phyloP scores from a whole-genome alignment of 495 filamentous ascomycete species.

The Saxophila tyrrhenica region DNA sequence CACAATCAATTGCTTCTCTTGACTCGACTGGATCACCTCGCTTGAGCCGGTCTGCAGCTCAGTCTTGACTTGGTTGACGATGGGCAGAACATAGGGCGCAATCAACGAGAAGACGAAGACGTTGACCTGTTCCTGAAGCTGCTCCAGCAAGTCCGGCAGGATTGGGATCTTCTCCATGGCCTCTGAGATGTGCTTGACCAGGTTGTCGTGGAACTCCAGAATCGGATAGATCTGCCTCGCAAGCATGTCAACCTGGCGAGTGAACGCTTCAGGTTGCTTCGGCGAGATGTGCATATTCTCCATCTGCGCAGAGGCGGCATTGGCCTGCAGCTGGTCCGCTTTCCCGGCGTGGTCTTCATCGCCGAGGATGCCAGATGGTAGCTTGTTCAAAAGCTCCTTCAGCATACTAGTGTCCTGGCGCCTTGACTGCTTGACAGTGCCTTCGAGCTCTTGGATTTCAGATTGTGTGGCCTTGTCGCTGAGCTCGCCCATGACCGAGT shows the following conservation, averaged over 20 bases:
- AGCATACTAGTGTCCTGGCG: slow-evolving; percentile 51
- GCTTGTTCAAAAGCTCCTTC: slow-evolving; percentile 61
- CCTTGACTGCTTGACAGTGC: slow-evolving; percentile 51
- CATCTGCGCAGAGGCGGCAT: slow-evolving; percentile 48
- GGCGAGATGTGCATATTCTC: slow-evolving; percentile 54
- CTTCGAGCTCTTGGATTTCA: slow-evolving; percentile 72
- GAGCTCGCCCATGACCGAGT: slow-evolving; percentile 80
- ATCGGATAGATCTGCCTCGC: slow-evolving; percentile 70
- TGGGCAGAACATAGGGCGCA: slow-evolving; percentile 73
- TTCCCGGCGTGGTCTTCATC: slow-evolving; percentile 56
- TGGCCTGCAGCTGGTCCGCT: slow-evolving; percentile 43
- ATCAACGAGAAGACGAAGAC: slow-evolving; percentile 78
- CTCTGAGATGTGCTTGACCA: slow-evolving; percentile 65
- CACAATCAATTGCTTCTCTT: slow-evolving; percentile 69
- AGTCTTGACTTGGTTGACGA: slow-evolving; percentile 72
- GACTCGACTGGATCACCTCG: slow-evolving; percentile 71
- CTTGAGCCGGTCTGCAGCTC: slow-evolving; percentile 75
- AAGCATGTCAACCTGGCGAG: slow-evolving; percentile 51
- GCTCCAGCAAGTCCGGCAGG: slow-evolving; percentile 64
- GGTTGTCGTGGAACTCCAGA: slow-evolving; percentile 76
- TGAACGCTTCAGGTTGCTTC: slow-evolving; percentile 64
- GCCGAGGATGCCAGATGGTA: slow-evolving; percentile 66
- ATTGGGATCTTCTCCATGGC: slow-evolving; percentile 72
- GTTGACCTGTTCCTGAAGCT: slow-evolving; percentile 58
- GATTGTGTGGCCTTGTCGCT: slow-evolving; percentile 80